Evolutionary conservation across 2,329 filamentous ascomycete genomes (phyloP).

Genomic region (Cercospora janseana): DNA sequence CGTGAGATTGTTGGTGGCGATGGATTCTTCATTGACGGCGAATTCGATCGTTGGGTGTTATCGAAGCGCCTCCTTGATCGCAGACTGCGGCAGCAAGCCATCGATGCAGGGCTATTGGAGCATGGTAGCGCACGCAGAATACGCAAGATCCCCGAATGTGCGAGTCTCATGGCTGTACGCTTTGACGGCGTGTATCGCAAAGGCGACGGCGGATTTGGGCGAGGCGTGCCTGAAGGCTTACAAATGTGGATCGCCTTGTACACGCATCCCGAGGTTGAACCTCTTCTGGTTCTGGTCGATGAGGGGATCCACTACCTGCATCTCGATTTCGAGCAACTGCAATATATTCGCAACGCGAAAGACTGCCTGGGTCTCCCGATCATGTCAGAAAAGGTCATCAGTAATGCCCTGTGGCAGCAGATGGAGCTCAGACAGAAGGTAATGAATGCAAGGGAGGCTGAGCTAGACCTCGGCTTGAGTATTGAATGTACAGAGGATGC

Average conservation of each 20-base stretch:
- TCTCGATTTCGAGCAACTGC: constrained; percentile 58
- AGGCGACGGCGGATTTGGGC: constrained; percentile 41
- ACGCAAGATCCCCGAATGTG: constrained; percentile 49
- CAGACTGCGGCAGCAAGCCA: constrained; percentile 47
- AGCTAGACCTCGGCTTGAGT: constrained; percentile 55
- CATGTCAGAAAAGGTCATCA: constrained; percentile 55
- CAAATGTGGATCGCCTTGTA: constrained; percentile 53
- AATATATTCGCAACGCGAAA: constrained; percentile 52
- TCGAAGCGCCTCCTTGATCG: constrained; percentile 55
- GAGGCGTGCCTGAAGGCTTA: constrained; percentile 46
- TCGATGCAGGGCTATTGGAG: constrained; percentile 50
- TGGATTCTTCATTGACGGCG: constrained; percentile 57
- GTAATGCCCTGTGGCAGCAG: constrained; percentile 57
- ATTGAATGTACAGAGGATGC: constrained; percentile 41
- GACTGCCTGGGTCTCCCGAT: constrained; percentile 56
- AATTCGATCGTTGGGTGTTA: constrained; percentile 59
- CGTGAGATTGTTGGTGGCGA: constrained; percentile 60
- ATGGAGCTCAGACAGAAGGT: constrained; percentile 57
- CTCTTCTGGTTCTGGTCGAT: constrained; percentile 55
- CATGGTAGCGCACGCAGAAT: constrained; percentile 44
- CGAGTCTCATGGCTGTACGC: constrained; percentile 52
- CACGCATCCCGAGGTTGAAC: constrained; percentile 55
- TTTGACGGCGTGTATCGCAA: constrained; percentile 55
- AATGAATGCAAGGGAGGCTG: constrained; percentile 51
- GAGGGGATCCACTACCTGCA: constrained; percentile 61